Conservation (phyloP, 1,284 basidiomycete genomes). For the Malassezia restricta region DNA sequence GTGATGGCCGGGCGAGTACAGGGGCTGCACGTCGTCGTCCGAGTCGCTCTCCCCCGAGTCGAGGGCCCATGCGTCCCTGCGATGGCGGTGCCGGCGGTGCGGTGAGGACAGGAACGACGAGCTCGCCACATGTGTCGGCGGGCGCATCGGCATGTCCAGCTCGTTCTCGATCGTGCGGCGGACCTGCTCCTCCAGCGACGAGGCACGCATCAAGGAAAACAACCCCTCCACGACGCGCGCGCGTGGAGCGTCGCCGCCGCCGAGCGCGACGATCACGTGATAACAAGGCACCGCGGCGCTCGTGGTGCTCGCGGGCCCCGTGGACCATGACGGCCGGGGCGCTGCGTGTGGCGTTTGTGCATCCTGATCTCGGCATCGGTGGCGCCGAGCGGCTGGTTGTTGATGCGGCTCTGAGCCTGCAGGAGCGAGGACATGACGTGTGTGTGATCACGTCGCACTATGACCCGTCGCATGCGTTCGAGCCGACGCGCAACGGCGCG, state of each 20-base stretch:
- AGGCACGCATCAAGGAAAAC: not conserved
- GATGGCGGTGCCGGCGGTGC: not conserved
- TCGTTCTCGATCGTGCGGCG: slow-evolving; percentile 7
- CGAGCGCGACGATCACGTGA: not conserved
- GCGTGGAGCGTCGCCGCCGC: not conserved
- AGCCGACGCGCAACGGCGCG: slow-evolving; percentile 51
- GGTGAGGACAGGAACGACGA: slow-evolving; percentile 2
- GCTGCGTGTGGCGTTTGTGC: slow-evolving; percentile 64
- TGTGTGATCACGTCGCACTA: slow-evolving; percentile 88
- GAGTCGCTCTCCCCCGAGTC: slow-evolving; percentile 7
- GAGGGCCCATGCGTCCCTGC: not conserved
- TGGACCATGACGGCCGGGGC: not conserved
- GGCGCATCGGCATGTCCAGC: slow-evolving; percentile 1
- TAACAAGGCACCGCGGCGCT: not conserved
- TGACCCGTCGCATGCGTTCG: slow-evolving; percentile 53
- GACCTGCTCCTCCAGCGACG: slow-evolving; percentile 8
- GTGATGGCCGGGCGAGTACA: slow-evolving; percentile 12
- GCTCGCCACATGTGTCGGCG: not conserved
- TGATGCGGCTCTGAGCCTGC: slow-evolving; percentile 81
- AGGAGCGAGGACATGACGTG: slow-evolving; percentile 73
- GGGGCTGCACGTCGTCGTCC: slow-evolving; percentile 1
- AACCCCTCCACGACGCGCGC: not conserved
- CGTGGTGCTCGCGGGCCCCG: not conserved
- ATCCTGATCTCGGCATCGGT: slow-evolving; percentile 93
- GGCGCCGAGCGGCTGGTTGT: slow-evolving; percentile 90